These are phyloP conservation scores for Morella rubra DNA, from an alignment of 306 rosid genomes.

Conservation along the genomic window DNA sequence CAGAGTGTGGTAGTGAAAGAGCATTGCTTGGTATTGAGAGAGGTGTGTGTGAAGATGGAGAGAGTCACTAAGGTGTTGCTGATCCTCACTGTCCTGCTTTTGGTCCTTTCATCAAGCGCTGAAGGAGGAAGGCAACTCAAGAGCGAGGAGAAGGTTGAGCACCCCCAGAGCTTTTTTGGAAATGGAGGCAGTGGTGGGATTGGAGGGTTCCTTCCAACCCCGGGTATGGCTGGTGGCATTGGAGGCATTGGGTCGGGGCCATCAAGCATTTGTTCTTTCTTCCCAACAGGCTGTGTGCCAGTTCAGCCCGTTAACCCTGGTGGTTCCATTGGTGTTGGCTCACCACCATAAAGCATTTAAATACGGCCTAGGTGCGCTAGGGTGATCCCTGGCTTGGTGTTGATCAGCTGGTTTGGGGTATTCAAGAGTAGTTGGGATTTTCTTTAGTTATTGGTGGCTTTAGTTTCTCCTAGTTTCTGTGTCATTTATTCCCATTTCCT, in stretches of 20 bases:
- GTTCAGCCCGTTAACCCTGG: background rate
- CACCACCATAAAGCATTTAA: background rate
- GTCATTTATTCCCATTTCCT: no score
- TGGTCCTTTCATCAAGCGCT: conserved; percentile 20
- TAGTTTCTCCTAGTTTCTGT: no score
- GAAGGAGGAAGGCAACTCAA: conserved; percentile 28
- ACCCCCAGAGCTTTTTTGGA: conserved; percentile 3
- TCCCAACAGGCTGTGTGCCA: conserved; percentile 4
- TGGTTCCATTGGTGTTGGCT: background rate
- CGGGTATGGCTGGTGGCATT: background rate
- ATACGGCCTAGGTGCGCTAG: no score
- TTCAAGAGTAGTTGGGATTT: no score
- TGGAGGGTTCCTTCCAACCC: background rate
- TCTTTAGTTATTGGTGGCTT: no score
- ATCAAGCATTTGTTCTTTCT: conserved; percentile 1
- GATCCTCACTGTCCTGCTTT: conserved; percentile 27
- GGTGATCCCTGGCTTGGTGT: no score
- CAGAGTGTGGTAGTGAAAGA: background rate
- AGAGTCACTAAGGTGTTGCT: conserved; percentile 27
- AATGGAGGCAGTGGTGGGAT: background rate
- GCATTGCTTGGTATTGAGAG: background rate
- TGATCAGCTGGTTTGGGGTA: no score
- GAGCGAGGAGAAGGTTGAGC: background rate
- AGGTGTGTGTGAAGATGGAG: conserved; percentile 16
- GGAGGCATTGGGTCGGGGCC: background rate